Evolutionary conservation across 495 filamentous ascomycete species (phyloP).

Genomic region (Neurospora discreta): DNA sequence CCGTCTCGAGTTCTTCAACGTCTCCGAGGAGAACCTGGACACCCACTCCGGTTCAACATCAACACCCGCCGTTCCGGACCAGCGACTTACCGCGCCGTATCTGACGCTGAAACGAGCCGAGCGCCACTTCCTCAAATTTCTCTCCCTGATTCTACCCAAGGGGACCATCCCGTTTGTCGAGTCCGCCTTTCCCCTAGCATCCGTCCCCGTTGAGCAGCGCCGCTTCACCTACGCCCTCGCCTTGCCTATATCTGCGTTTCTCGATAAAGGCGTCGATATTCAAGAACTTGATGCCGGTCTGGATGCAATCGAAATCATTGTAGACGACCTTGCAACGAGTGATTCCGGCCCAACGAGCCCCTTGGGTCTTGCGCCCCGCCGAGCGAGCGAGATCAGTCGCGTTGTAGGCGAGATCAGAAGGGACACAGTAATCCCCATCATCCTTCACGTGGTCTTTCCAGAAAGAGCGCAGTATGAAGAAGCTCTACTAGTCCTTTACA

Average conservation of each 20-base stretch:
- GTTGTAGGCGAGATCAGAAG: conserved; percentile 43
- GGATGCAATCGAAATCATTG: conserved; percentile 57
- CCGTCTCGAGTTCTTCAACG: conserved; percentile 66
- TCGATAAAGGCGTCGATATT: conserved; percentile 37
- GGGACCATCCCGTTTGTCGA: conserved; percentile 45
- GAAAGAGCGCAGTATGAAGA: conserved; percentile 15
- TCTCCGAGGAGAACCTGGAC: conserved; percentile 29
- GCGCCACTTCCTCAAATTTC: conserved; percentile 58
- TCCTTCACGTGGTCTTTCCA: conserved; percentile 48
- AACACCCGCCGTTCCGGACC: conserved; percentile 24
- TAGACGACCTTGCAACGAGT: conserved; percentile 38
- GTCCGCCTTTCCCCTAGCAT: conserved; percentile 54
- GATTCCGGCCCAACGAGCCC: conserved; percentile 26
- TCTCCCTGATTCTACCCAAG: conserved; percentile 47
- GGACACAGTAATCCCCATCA: conserved; percentile 51
- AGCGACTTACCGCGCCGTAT: conserved; percentile 43
- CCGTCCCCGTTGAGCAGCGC: conserved; percentile 47
- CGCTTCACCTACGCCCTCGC: conserved; percentile 57
- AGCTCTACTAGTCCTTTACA: conserved; percentile 34
- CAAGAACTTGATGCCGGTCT: conserved; percentile 51
- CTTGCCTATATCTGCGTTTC: conserved; percentile 44
- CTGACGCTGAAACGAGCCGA: conserved; percentile 63
- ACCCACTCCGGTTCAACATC: conserved; percentile 1
- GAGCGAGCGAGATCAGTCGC: conserved; percentile 39
- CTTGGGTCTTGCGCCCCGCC: conserved; percentile 34